Evolutionary conservation across 2,329 filamentous ascomycete species (phyloP), one percentile per base, ranked within the genome.

Genomic region (Mariannaea elegans): DNA sequence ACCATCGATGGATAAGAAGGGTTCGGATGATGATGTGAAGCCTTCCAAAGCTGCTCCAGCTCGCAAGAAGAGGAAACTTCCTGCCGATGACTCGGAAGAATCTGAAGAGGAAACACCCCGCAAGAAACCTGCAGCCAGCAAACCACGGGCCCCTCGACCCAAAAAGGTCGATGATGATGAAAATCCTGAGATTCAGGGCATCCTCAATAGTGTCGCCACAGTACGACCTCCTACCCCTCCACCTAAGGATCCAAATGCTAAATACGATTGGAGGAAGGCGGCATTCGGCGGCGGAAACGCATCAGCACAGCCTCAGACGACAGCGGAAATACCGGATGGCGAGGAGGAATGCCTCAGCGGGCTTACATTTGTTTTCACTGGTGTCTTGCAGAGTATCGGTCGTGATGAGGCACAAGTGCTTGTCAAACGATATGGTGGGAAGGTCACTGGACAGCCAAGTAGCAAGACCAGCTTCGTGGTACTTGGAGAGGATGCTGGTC

Each of bases 401-500:
- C 88, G 95, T 61, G 93, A 97, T 6, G 93, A 97, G 69, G 94
- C 87, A 1, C 90, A 94, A 65, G 88, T 86, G 41, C 81, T 99
- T 16, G 92, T 98, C 56, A 99, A 99, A 76, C 88, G 90, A 63
- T 96, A 97, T 74, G 96, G 95, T 39, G 95, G 95, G 52, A 98
- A 97, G 77, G 89, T 97, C 21, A 97, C 90, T 9, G 83, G 82
- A 9, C 89, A 87, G 5, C 95, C 96, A 18, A 98, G 94, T 73
- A 91, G 89, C 72, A 98, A 97, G 77, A 99, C 96, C 1, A 95
- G 86, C 71, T 99, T 93, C 72, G 93, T 99, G 44, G 92, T 99
- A 14, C 84, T 99, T 3, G 95, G 95, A 41, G 85, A 85, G 23
- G 95, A 98, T 75, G 95, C 96, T 21, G 95, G 95, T 0, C 95